These are phyloP conservation scores for Mercurialis annua DNA, from an alignment of 345 rosid genomes.

Conservation along the genomic window DNA sequence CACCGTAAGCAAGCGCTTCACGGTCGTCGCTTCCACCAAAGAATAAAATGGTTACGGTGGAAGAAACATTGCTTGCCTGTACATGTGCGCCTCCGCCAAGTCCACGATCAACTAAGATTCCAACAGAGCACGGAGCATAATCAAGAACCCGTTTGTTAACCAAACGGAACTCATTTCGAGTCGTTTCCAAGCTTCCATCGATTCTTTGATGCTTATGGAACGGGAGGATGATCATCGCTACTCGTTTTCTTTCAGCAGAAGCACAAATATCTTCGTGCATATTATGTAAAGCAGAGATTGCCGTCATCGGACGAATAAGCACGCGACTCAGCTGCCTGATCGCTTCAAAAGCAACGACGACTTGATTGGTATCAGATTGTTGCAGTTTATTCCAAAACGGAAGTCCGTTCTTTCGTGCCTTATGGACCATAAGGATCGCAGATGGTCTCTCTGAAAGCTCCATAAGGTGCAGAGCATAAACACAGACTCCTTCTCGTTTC, in stretches of 20 bases:
- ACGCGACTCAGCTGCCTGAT: slow-evolving; percentile 59
- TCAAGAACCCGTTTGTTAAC: slow-evolving; percentile 65
- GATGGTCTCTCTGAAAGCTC: slow-evolving; percentile 90
- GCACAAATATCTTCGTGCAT: slow-evolving; percentile 68
- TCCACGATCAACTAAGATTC: slow-evolving; percentile 81
- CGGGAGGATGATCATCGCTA: slow-evolving; percentile 67
- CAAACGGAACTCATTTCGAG: slow-evolving; percentile 45
- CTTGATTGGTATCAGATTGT: slow-evolving; percentile 38
- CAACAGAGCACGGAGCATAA: slow-evolving; percentile 69
- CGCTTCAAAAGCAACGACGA: slow-evolving; percentile 81
- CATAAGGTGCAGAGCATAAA: slow-evolving; percentile 90
- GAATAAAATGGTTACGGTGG: slow-evolving; percentile 51
- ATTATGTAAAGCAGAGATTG: slow-evolving; percentile 60
- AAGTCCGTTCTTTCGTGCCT: slow-evolving; percentile 71
- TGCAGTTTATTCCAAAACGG: slow-evolving; percentile 82
- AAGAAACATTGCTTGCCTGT: slow-evolving; percentile 60
- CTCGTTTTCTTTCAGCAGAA: slow-evolving; percentile 57
- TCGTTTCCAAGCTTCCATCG: slow-evolving; percentile 62
- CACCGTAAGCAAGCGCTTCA: slow-evolving; percentile 77
- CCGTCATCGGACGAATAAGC: slow-evolving; percentile 73
- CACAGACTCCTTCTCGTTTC: slow-evolving; percentile 61
- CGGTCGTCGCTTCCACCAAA: slow-evolving; percentile 78
- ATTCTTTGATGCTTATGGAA: slow-evolving; percentile 74
- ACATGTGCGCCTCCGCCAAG: slow-evolving; percentile 75
- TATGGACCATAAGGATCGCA: slow-evolving; percentile 85